Percentiles rank a stretch among this genome's conserved stretches.
Evolutionary conservation across 2,329 filamentous ascomycete genomes (phyloP).

Genomic region (Cryphonectria japonica): DNA sequence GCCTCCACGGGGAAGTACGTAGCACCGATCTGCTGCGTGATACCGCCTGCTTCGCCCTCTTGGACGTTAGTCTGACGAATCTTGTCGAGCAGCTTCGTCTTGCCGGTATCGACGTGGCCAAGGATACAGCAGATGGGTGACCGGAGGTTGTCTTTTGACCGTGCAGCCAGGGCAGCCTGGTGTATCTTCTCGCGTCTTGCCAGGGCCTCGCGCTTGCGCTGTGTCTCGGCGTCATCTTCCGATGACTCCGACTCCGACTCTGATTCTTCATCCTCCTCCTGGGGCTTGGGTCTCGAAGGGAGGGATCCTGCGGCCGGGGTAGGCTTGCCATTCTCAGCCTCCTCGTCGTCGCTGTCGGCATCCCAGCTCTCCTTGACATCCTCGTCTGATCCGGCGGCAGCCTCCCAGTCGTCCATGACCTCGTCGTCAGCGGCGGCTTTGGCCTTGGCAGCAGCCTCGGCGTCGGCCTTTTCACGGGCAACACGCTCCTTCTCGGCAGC

Average conservation of each 20-base stretch:
- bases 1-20: constrained; percentile 98
- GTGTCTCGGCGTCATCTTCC: constrained; percentile 67
- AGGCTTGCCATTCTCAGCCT: constrained; percentile 39
- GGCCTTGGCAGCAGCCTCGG: constrained; percentile 57
- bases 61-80: constrained; percentile 98
- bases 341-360: constrained; percentile 77
- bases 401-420: constrained; percentile 72
- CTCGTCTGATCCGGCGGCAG: constrained; percentile 73
- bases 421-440: constrained; percentile 66
- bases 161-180: constrained; percentile 86
- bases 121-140: constrained; percentile 99
- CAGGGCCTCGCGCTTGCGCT: constrained; percentile 85
- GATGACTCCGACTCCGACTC: constrained; percentile 68
- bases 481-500: constrained; percentile 29
- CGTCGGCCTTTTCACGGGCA: constrained; percentile 59
- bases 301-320: constrained; percentile 40
- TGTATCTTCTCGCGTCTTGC: constrained; percentile 88
- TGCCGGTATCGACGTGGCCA: constrained; percentile 99
- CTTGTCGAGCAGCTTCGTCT: constrained; percentile 99
- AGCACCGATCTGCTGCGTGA: constrained; percentile 98
- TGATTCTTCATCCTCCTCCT: constrained; percentile 52
- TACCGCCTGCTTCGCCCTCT: constrained; percentile 98
- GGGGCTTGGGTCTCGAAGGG: constrained; percentile 40
- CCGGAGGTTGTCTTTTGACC: constrained; percentile 91
- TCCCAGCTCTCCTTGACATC: constrained; percentile 96